A percentile compares a stretch with the other conserved stretches of the same genome.
These are phyloP conservation scores for Tricholomella constricta DNA, from an alignment of 768 basidiomycete species.

Conservation along the genomic window DNA sequence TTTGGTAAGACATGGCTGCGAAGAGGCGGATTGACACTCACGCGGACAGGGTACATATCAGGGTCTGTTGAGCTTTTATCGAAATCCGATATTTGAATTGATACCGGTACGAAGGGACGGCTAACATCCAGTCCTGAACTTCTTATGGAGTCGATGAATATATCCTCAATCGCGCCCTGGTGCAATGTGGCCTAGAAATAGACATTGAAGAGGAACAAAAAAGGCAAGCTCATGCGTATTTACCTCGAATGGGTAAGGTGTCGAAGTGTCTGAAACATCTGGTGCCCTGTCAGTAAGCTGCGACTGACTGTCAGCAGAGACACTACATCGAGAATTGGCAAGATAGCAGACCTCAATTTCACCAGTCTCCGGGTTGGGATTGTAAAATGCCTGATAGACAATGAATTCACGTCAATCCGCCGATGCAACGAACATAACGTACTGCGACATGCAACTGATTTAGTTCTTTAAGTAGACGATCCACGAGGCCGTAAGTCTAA, in stretches of 20 bases:
- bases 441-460: conserved; percentile 74
- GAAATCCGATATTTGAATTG: conserved; percentile 48
- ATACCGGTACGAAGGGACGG: conserved; percentile 50
- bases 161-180: conserved; percentile 63
- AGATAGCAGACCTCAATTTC: conserved; percentile 54
- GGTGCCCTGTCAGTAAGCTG: conserved; percentile 65
- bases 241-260: conserved; percentile 75
- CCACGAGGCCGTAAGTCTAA: conserved; percentile 78
- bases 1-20: neutral
- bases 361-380: conserved; percentile 54
- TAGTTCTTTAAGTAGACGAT: conserved; percentile 61
- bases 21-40: conserved; percentile 18
- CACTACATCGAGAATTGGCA: conserved; percentile 3
- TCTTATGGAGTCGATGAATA: conserved; percentile 59
- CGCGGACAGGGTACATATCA: conserved; percentile 37
- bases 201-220: neutral
- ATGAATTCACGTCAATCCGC: neutral
- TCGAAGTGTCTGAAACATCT: conserved; percentile 61
- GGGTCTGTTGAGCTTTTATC: conserved; percentile 43
- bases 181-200: conserved; percentile 51
- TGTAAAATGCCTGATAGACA: conserved; percentile 77
- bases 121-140: conserved; percentile 48
- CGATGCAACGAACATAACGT: conserved; percentile 24
- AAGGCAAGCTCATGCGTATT: neutral
- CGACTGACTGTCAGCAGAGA: neutral